Conservation (phyloP, 495 filamentous ascomycete genomes). For the Apodospora peruviana region DNA sequence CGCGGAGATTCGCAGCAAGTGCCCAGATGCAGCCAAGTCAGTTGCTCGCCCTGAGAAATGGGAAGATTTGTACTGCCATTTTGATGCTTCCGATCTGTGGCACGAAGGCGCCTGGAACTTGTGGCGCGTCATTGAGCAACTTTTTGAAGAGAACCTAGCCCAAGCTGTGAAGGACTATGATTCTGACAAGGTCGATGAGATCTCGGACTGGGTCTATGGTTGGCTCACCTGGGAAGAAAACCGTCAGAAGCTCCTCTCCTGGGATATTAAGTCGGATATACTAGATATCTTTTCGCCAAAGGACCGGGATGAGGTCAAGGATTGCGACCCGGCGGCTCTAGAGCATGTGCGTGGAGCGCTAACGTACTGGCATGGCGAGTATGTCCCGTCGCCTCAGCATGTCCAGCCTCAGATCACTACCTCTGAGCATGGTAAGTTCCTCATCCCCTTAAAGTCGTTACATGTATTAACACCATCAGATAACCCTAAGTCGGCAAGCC, state of each 20-base stretch:
- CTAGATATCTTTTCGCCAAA: constrained; percentile 8
- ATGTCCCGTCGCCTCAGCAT: no score
- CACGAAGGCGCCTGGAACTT: constrained; percentile 40
- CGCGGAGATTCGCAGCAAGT: constrained; percentile 22
- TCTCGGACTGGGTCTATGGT: constrained; percentile 17
- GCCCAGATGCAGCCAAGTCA: constrained; percentile 24
- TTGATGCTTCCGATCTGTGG: constrained; percentile 47
- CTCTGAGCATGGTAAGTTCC: not conserved
- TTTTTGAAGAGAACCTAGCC: constrained; percentile 26
- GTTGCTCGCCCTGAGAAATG: constrained; percentile 18
- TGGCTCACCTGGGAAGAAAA: constrained; percentile 12
- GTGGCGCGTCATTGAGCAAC: constrained; percentile 24
- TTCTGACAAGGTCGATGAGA: not conserved
- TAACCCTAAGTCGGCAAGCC: no score
- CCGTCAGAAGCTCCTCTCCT: constrained; percentile 15
- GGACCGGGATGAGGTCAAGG: constrained; percentile 6
- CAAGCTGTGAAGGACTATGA: not conserved
- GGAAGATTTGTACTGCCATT: constrained; percentile 44
- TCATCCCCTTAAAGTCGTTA: not conserved
- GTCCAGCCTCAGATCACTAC: no score
- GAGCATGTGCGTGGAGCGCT: constrained; percentile 2
- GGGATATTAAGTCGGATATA: constrained; percentile 21
- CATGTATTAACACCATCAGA: not conserved
- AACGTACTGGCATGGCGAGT: constrained; percentile 1
- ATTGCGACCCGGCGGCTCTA: not conserved